Evolutionary conservation across 2,329 filamentous ascomycete species (phyloP), one percentile per base, ranked within the genome.

Genomic region (Neobulgaria alba): DNA sequence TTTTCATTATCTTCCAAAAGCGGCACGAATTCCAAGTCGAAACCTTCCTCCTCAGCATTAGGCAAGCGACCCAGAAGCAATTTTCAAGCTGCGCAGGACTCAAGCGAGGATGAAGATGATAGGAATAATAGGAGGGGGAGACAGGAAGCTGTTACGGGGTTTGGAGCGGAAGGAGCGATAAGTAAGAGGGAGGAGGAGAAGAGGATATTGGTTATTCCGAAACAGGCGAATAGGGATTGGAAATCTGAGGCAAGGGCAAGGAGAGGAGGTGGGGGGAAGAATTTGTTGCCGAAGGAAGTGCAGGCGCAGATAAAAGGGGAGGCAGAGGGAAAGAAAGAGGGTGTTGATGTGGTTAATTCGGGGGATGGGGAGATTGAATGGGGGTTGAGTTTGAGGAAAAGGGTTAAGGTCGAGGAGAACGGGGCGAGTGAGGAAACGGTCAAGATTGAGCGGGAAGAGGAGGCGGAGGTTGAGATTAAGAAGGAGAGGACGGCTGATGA

Each of bases 191-290:
- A 60, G 48, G 59, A 52, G 49, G 60, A 52, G 68, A 51, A 12
- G 35, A 40, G 32, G 42, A 45, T 52, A 18, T 65, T 77, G 33
- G 64, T 84, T 14, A 85, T 86, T 49, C 64, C 68, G 20, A 63
- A 63, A 29, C 67, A 73, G 52, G 62, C 65, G 48, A 84, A 83
- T 60, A 67, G 71, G 39, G 74, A 83, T 62, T 82, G 77, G 78
- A 68, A 71, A 52, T 67, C 69, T 43, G 73, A 78, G 63, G 64
- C 42, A 43, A 71, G 68, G 46, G 26, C 23, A 12, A 45, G 41
- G 42, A 42, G 47, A 69, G 66, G 47, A 20, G 26, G 31, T 18
- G 36, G 30, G 38, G 39, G 71, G 49, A 77, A 68, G 59, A 79
- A 75, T 57, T 58, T 73, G 10, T 63, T 80, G n/a, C 77, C 75